Base-by-base conservation (phyloP, 2,329 filamentous ascomycete species). In the Kalmusia sp. region DNA sequence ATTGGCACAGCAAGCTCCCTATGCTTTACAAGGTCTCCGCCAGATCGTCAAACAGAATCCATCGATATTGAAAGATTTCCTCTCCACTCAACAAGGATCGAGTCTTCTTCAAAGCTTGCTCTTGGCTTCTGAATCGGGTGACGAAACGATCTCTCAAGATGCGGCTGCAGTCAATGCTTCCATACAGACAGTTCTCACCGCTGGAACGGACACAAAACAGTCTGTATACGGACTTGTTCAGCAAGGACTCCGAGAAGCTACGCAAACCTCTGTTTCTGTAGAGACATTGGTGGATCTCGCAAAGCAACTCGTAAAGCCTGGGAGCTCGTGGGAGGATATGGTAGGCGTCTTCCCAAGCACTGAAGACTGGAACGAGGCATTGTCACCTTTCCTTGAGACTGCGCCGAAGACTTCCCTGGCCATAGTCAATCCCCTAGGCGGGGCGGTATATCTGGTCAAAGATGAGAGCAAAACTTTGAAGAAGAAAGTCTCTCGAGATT, bases 401-500 rank as follows among this genome's bases (percentile, higher is more conserved):
- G 63, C 76, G 1, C 82, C 87, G 2, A 84, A 85, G 55, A 79
- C 84, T 4, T 87, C 91, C 0, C 75, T 96, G 3, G 85, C 91
- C 0, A 84, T 96, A 4, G 91, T 88, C 2, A 93, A 87, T 66
- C 82, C 82, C 21, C 78, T 96, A 6, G 86, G 85, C 0, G 91
- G 91, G 3, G 85, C 85, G 1, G 83, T 90, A 5, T 87, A 89
- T 59, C 75, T 96, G 3, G 79, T 89, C 0, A 67, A 48, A 52
- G 69, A 17, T 44, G 56, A 34, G 52, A 66, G 54, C 14, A 19
- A 12, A 66, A 22, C 50, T 8, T 31, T 38, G 6, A 49, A 60
- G 54, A 39, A 60, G 52, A 65, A 63, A 38, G 74, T 82, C 14
- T 68, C 77, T 27, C 80, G 88, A 37, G 92, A 96, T 68, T 78